These are phyloP conservation scores for Pouteria glomerata DNA, from an alignment of 148 eudicot genomes.

Conservation along the genomic window DNA sequence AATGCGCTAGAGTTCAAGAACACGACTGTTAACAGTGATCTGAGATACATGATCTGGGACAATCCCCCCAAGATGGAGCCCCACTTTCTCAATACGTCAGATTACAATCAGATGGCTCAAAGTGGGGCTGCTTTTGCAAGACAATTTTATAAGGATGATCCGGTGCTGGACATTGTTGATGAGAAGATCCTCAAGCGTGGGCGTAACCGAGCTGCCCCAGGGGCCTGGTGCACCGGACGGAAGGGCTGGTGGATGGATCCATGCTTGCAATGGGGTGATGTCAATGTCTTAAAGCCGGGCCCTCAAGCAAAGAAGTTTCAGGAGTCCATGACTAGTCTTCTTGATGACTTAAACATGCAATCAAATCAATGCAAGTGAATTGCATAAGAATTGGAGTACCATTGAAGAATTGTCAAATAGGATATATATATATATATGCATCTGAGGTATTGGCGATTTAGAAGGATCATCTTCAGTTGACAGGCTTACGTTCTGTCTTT, in stretches of 20 bases:
- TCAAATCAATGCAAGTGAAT: conserved; percentile 69
- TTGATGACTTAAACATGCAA: conserved; percentile 47
- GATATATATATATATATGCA: not conserved
- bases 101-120: conserved; percentile 63
- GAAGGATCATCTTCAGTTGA: not conserved
- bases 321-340: conserved; percentile 40
- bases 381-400: not conserved
- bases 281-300: conserved; percentile 60
- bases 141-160: conserved; percentile 57
- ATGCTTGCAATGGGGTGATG: conserved; percentile 75
- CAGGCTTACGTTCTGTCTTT: not conserved
- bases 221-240: conserved; percentile 83
- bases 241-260: conserved; percentile 57
- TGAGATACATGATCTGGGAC: conserved; percentile 94
- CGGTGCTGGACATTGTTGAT: conserved; percentile 68
- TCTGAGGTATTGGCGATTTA: not conserved
- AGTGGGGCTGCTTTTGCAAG: conserved; percentile 95
- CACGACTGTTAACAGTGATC: conserved; percentile 71
- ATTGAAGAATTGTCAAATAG: not conserved
- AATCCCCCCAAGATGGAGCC: conserved; percentile 96
- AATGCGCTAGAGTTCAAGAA: conserved; percentile 76
- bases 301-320: conserved; percentile 52
- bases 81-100: conserved; percentile 48
- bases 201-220: conserved; percentile 55
- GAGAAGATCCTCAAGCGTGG: conserved; percentile 64